phyloP scores from a whole-genome alignment of 169 alveolate species.

The Plasmodium yoelii region DNA sequence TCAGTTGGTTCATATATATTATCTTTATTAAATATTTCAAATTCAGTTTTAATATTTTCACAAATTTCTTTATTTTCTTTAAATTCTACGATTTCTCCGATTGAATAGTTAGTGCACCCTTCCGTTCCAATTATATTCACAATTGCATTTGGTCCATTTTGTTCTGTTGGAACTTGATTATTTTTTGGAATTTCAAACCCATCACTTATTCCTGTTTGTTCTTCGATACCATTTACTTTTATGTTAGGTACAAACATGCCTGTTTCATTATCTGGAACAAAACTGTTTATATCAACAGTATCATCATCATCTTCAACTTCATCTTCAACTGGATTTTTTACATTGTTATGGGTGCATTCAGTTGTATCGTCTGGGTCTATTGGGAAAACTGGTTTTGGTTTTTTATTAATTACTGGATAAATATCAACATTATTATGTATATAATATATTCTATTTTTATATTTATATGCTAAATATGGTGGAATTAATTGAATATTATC shows the following conservation, averaged over 20 bases:
- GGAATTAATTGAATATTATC: slow-evolving; percentile 20
- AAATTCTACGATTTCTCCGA: slow-evolving; percentile 26
- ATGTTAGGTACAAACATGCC: slow-evolving; percentile 35
- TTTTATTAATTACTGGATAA: background rate
- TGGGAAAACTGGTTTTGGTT: background rate
- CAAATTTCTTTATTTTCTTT: slow-evolving; percentile 13
- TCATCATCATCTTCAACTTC: background rate
- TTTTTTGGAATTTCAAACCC: slow-evolving; percentile 11
- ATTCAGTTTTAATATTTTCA: slow-evolving; percentile 12
- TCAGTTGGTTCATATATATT: background rate
- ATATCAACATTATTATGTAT: slow-evolving; percentile 47
- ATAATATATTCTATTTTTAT: slow-evolving; percentile 35
- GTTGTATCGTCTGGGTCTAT: slow-evolving; percentile 1
- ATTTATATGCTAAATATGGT: slow-evolving; percentile 56
- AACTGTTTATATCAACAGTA: background rate
- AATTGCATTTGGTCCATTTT: slow-evolving; percentile 21
- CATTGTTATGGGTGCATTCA: slow-evolving; percentile 2
- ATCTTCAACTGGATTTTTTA: background rate
- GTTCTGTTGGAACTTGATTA: slow-evolving; percentile 1
- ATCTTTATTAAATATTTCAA: slow-evolving; percentile 16
- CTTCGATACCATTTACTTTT: background rate
- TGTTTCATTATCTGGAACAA: slow-evolving; percentile 43
- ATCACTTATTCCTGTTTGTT: background rate
- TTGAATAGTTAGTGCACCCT: slow-evolving; percentile 2
- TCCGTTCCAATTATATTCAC: slow-evolving; percentile 3